phyloP scores from a whole-genome alignment of 768 basidiomycete genomes.

The Kwoniella dendrophila region DNA sequence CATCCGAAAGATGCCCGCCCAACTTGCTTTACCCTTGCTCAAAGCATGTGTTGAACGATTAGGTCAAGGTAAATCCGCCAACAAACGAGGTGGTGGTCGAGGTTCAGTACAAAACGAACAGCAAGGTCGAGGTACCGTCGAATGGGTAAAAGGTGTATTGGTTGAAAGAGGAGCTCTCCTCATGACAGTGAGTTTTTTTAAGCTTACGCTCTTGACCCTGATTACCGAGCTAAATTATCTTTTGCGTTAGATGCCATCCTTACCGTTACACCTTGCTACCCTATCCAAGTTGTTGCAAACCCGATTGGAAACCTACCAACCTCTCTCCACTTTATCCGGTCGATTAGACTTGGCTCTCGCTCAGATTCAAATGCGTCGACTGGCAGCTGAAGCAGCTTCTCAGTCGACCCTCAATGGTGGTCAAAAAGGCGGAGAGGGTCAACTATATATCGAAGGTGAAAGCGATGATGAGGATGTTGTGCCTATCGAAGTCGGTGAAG shows the following conservation, averaged over 20 bases:
- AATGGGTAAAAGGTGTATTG: slow-evolving; percentile 68
- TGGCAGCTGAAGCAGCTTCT: slow-evolving; percentile 62
- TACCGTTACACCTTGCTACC: slow-evolving; percentile 81
- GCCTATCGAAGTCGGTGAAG: slow-evolving; percentile 40
- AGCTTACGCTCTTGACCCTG: slow-evolving; percentile 15
- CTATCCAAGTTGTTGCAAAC: slow-evolving; percentile 75
- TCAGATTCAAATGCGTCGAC: slow-evolving; percentile 85
- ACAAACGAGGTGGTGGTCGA: slow-evolving; percentile 68
- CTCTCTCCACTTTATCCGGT: slow-evolving; percentile 80
- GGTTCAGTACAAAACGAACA: slow-evolving; percentile 63
- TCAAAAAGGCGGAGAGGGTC: slow-evolving; percentile 73
- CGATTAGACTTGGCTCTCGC: slow-evolving; percentile 90
- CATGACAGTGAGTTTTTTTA: slow-evolving; percentile 73
- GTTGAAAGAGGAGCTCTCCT: slow-evolving; percentile 85
- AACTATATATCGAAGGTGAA: slow-evolving; percentile 68
- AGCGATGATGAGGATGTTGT: slow-evolving; percentile 63
- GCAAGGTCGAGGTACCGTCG: slow-evolving; percentile 53
- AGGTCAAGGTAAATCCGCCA: slow-evolving; percentile 75
- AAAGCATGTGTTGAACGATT: slow-evolving; percentile 86
- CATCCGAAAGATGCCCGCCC: slow-evolving; percentile 79
- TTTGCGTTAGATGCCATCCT: slow-evolving; percentile 75
- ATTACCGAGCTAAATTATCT: slow-evolving; percentile 6
- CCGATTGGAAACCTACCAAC: slow-evolving; percentile 79
- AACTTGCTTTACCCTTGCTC: slow-evolving; percentile 80
- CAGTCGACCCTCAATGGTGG: slow-evolving; percentile 42